phyloP scores from a whole-genome alignment of 2,329 filamentous ascomycete species.

The Ascocoryne sarcoides region DNA sequence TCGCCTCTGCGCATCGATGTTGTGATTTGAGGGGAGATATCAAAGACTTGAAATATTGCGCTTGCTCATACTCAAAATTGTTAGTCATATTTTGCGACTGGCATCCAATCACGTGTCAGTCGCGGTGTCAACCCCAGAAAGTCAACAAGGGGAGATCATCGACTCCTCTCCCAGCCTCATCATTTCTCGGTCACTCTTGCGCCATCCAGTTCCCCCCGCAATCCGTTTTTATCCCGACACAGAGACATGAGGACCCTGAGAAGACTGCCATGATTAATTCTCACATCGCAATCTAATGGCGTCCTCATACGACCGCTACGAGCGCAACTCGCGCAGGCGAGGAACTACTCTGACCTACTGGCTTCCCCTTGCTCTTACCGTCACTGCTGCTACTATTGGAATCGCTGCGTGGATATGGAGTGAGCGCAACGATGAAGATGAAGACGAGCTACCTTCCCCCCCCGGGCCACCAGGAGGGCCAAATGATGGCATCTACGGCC shows the following conservation, averaged over 20 bases:
- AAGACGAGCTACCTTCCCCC: constrained; percentile 44
- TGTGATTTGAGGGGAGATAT: too few species aligned
- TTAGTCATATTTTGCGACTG: constrained; percentile 8
- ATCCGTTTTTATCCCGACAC: not conserved
- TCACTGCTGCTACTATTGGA: constrained; percentile 79
- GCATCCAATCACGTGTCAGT: constrained; percentile 14
- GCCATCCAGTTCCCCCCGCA: constrained; percentile 11
- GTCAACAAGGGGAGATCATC: constrained; percentile 12
- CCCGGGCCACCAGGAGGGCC: constrained; percentile 39
- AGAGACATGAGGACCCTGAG: constrained; percentile 15
- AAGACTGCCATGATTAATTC: constrained; percentile 10
- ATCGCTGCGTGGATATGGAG: constrained; percentile 91
- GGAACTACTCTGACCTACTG: constrained; percentile 65
- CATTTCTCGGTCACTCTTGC: constrained; percentile 9
- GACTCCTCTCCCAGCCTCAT: constrained; percentile 16
- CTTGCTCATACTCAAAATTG: too few species aligned
- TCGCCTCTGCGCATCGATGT: too few species aligned
- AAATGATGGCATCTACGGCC: constrained; percentile 31
- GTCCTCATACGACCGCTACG: constrained; percentile 56
- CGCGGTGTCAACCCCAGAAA: constrained; percentile 5
- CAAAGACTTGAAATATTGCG: too few species aligned
- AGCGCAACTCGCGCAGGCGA: constrained; percentile 37
- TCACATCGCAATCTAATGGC: constrained; percentile 40
- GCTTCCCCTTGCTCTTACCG: constrained; percentile 78
- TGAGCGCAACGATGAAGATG: constrained; percentile 68